A percentile compares a stretch with the other conserved stretches of the same genome.
phyloP scores from a whole-genome alignment of 2,329 filamentous ascomycete species.

The Talaromyces sp. region DNA sequence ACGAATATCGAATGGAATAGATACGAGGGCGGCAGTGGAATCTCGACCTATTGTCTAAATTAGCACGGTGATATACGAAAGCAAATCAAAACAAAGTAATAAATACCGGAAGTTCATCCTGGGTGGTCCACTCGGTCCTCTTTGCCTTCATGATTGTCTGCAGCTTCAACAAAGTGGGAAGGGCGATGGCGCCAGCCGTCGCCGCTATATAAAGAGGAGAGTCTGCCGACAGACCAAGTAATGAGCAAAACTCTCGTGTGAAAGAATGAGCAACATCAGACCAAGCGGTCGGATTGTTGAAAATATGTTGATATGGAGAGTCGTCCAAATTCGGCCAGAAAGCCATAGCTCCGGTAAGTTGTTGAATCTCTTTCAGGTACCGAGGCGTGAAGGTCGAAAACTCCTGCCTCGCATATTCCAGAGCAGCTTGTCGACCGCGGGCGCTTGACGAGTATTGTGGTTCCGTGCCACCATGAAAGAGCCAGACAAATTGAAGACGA shows the following conservation, averaged over 20 bases:
- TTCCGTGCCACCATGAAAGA: slow-evolving; percentile 68
- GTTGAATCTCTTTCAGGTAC: slow-evolving; percentile 74
- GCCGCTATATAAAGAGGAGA: slow-evolving; percentile 90
- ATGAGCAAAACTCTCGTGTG: slow-evolving; percentile 87
- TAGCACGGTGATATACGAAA: background rate
- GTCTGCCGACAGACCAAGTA: slow-evolving; percentile 84
- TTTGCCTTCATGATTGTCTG: slow-evolving; percentile 83
- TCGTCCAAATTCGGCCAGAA: slow-evolving; percentile 69
- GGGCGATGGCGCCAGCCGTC: slow-evolving; percentile 85
- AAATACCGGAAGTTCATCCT: slow-evolving; percentile 81
- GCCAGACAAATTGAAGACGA: slow-evolving; percentile 82
- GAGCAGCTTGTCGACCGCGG: slow-evolving; percentile 50
- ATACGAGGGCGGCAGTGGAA: slow-evolving; percentile 61
- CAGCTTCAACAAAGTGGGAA: slow-evolving; percentile 85
- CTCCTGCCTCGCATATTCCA: slow-evolving; percentile 70
- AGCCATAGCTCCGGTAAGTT: slow-evolving; percentile 75
- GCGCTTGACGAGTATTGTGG: slow-evolving; percentile 41
- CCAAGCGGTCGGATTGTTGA: slow-evolving; percentile 73
- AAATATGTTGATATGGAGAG: slow-evolving; percentile 77
- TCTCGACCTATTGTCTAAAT: slow-evolving; percentile 53
- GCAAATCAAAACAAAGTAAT: slow-evolving; percentile 42
- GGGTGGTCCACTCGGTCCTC: slow-evolving; percentile 90
- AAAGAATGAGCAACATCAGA: slow-evolving; percentile 82
- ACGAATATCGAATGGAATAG: slow-evolving; percentile 95
- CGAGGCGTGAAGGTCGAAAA: slow-evolving; percentile 72